Conservation (phyloP, 75 land plant genomes). For the Pinus taeda region DNA sequence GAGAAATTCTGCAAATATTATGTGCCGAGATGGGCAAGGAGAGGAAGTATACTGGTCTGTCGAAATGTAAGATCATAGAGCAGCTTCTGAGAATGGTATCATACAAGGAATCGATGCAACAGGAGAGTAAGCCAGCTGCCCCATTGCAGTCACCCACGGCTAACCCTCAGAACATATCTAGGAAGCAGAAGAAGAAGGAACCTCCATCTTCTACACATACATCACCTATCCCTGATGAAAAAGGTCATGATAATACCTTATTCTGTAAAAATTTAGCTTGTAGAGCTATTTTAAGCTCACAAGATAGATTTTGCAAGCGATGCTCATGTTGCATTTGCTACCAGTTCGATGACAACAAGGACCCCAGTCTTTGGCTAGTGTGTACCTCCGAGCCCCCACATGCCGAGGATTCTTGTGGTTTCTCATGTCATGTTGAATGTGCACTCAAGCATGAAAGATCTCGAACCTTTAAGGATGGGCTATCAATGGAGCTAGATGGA, state of each 20-base stretch:
- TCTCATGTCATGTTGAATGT: constrained; percentile 90
- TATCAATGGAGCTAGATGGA: constrained; percentile 47
- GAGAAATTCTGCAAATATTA: constrained; percentile 33
- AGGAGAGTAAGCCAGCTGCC: not conserved
- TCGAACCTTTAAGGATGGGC: constrained; percentile 34
- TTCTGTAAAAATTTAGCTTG: constrained; percentile 72
- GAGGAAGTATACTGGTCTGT: constrained; percentile 43
- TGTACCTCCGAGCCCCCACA: constrained; percentile 60
- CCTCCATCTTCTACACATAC: constrained; percentile 12
- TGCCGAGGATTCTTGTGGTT: constrained; percentile 57
- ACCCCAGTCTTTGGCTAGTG: constrained; percentile 82
- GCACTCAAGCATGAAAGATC: constrained; percentile 53
- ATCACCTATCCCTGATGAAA: constrained; percentile 9
- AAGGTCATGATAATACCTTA: constrained; percentile 1
- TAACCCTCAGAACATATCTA: constrained; percentile 11
- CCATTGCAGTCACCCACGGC: not conserved
- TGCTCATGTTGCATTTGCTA: constrained; percentile 89
- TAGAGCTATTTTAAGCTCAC: constrained; percentile 34
- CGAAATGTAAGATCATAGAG: constrained; percentile 33
- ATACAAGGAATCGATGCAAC: constrained; percentile 7
- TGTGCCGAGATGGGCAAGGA: constrained; percentile 54
- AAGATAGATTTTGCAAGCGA: constrained; percentile 67
- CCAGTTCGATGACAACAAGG: constrained; percentile 87
- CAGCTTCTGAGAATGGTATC: constrained; percentile 15
- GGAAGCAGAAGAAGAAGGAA: constrained; percentile 24